Base-by-base conservation (phyloP, 768 basidiomycete genomes). In the Termitomyces sp. region DNA sequence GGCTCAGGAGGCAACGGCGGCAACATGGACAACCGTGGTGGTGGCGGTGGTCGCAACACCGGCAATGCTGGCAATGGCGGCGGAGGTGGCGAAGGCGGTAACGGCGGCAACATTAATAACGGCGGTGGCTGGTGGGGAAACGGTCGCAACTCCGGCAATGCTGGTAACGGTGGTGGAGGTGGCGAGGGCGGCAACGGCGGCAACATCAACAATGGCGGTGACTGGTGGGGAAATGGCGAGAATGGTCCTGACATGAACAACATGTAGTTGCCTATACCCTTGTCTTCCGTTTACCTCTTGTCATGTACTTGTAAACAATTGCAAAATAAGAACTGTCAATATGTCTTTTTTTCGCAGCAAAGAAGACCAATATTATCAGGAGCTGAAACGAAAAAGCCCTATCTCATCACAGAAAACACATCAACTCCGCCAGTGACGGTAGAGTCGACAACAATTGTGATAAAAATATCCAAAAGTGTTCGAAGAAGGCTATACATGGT, bases 241-340 rank as follows among this genome's bases (percentile, higher is more conserved):
- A 20, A 57, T 15, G 56, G 56, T 8, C 56, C 56, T 13, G 56
- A 57, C 49, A 41, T 51, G 49, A 28, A 51, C 10, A 57, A 57
- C 41, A 26, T 51, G n/a, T 28, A 48, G 47, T 31, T 6, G n/a
- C 8, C 3, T 33, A 50, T 34, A 50, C 15, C 20, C 31, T 50
- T 22, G 48, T 4, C 10, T 4, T 29, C 10, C 1, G 9, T 9
- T 33, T 10, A 33, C 10, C 9, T 33, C 2, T 12, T 33, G 10
- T 2, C 31, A 36, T 36, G 33, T 34, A 34, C 33, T 12, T n/a
- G n/a, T n/a, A n/a, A n/a, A n/a, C 34, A 36, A 33, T n/a, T n/a
- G n/a, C n/a, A n/a, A n/a, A n/a, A n/a, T n/a, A n/a, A n/a, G n/a
- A n/a, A n/a, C n/a, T n/a, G n/a, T n/a, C n/a, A n/a, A n/a, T n/a